Conservation (phyloP, 345 rosid species). For the Syzygium oleosum region DNA sequence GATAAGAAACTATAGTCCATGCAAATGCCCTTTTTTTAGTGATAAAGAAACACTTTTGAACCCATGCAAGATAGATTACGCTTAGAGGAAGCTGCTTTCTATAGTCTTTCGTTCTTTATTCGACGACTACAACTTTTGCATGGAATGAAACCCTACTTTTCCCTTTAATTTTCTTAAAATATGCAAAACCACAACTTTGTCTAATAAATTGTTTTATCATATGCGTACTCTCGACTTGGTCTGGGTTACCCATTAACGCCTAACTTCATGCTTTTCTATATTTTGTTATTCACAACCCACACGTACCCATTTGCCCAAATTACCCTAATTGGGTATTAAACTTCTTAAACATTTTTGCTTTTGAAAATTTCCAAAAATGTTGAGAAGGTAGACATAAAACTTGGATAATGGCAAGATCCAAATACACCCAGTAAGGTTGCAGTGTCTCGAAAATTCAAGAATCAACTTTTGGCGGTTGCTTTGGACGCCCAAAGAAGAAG, state of each 20-base stretch:
- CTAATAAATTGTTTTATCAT: background rate
- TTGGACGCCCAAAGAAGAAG: background rate
- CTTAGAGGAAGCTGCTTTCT: slow-evolving; percentile 27
- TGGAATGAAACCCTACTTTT: slow-evolving; percentile 19
- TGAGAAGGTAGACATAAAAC: background rate
- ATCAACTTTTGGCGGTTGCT: background rate
- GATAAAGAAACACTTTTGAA: background rate
- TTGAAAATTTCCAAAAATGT: background rate
- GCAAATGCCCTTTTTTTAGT: slow-evolving; percentile 10
- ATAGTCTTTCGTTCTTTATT: slow-evolving; percentile 9
- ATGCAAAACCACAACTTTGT: background rate
- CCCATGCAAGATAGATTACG: background rate
- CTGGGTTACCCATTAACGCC: background rate
- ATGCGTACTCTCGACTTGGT: background rate
- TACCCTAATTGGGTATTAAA: background rate
- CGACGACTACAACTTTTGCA: slow-evolving; percentile 31
- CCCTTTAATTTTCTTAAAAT: background rate
- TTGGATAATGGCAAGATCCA: background rate
- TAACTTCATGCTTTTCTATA: background rate
- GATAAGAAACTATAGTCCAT: slow-evolving; percentile 17
- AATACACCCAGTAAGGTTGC: background rate
- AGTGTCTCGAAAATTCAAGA: background rate
- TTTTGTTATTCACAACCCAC: background rate
- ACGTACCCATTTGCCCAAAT: background rate
- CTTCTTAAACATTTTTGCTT: background rate